Conservation (phyloP, 2,329 filamentous ascomycete species). For the Sclerotiophoma versabilis region DNA sequence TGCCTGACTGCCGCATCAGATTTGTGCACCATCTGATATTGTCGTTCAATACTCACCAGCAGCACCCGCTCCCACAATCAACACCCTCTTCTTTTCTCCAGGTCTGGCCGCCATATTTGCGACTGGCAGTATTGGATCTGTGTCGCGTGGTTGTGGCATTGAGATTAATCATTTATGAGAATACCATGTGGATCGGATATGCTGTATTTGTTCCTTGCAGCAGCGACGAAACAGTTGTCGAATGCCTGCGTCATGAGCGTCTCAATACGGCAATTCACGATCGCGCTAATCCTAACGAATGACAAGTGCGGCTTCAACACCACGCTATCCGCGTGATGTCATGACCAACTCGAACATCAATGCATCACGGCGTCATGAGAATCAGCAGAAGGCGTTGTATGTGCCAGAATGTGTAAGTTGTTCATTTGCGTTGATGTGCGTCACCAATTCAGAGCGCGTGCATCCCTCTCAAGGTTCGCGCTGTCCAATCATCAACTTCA, state of each 20-base stretch:
- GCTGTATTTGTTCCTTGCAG: conserved; percentile 16
- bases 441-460: conserved; percentile 11
- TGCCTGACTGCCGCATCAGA: conserved; percentile 46
- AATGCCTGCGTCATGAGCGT: conserved; percentile 43
- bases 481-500: conserved; percentile 33
- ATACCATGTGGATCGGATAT: neutral
- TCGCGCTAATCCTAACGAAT: conserved; percentile 15
- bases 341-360: conserved; percentile 9
- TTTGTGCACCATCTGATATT: neutral
- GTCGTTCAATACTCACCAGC: conserved; percentile 38
- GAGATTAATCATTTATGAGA: conserved; percentile 2
- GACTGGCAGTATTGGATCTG: conserved; percentile 41
- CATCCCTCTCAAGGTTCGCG: conserved; percentile 25
- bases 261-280: conserved; percentile 34
- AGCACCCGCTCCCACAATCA: conserved; percentile 51
- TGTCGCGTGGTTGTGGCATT: conserved; percentile 34
- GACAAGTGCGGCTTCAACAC: conserved; percentile 11
- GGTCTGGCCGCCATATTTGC: conserved; percentile 41
- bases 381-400: neutral
- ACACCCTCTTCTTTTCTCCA: conserved; percentile 46
- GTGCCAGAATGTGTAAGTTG: neutral
- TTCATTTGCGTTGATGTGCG: conserved; percentile 9
- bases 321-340: conserved; percentile 4
- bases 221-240: conserved; percentile 23
- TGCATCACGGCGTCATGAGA: conserved; percentile 24